A percentile compares a stretch with the other conserved stretches of the same genome.
Evolutionary conservation across 306 rosid genomes (phyloP).

Genomic region (Heteromeles arbutifolia): DNA sequence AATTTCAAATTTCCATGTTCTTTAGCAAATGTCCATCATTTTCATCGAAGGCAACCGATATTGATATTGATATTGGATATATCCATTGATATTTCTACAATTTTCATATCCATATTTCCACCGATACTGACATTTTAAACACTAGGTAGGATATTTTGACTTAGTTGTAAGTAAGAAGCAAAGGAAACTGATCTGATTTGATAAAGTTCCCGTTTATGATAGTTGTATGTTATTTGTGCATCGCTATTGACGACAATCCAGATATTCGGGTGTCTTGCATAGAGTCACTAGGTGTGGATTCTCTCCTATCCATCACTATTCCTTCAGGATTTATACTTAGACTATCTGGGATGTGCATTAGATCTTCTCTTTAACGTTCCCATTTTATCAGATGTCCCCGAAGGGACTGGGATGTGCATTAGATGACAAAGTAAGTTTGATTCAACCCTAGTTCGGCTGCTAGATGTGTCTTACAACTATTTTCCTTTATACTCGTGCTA

Average conservation of each 20-base stretch:
- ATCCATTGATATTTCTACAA: too few relatives aligned
- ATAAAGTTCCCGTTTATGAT: background rate
- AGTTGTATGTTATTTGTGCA: slow-evolving; percentile 88
- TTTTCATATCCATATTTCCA: too few relatives aligned
- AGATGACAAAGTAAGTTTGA: slow-evolving; percentile 79
- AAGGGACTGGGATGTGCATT: slow-evolving; percentile 42
- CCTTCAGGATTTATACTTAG: slow-evolving; percentile 84
- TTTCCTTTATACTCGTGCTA: slow-evolving; percentile 6
- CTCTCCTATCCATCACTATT: slow-evolving; percentile 87
- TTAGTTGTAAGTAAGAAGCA: background rate
- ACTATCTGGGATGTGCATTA: slow-evolving; percentile 55
- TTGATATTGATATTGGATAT: too few relatives aligned
- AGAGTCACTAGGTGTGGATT: slow-evolving; percentile 91
- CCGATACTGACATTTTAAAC: too few relatives aligned
- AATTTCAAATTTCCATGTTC: too few relatives aligned
- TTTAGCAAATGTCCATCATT: too few relatives aligned
- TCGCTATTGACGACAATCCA: slow-evolving; percentile 84
- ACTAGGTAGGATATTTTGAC: slow-evolving; percentile 48
- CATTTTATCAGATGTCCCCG: too few relatives aligned
- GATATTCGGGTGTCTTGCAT: slow-evolving; percentile 82
- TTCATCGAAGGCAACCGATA: too few relatives aligned
- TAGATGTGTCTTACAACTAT: background rate
- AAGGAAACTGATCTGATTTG: background rate
- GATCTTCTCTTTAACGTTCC: too few relatives aligned
- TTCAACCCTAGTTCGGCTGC: background rate